A percentile compares a stretch with the other conserved stretches of the same genome.
Evolutionary conservation across 768 basidiomycete genomes (phyloP).

Genomic region (Glaciozyma antarctica): DNA sequence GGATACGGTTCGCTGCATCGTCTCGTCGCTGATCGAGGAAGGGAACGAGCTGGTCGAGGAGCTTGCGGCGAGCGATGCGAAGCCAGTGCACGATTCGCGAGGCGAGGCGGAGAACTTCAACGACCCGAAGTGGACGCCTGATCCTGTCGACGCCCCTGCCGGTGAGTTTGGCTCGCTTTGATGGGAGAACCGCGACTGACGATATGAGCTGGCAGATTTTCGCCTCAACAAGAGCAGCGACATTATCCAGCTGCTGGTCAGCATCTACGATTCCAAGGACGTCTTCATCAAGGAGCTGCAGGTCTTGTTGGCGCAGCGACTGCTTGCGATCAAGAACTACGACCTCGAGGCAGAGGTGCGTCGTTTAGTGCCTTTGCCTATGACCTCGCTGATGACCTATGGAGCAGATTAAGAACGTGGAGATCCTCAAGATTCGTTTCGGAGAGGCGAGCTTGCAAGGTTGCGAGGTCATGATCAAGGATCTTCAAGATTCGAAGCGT

Average conservation of each 20-base stretch:
- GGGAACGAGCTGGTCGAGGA: constrained; percentile 66
- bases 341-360: constrained; percentile 61
- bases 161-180: constrained; percentile 45
- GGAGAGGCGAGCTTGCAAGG: constrained; percentile 86
- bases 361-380: neutral
- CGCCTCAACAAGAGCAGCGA: constrained; percentile 83
- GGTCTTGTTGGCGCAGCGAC: constrained; percentile 73
- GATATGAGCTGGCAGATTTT: constrained; percentile 55
- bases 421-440: constrained; percentile 89
- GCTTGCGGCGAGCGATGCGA: constrained; percentile 32
- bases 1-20: constrained; percentile 89
- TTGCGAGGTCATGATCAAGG: constrained; percentile 96
- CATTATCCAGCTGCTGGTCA: constrained; percentile 89
- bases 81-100: constrained; percentile 59
- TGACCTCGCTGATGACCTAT: constrained; percentile 1
- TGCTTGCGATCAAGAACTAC: constrained; percentile 71
- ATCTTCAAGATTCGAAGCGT: constrained; percentile 88
- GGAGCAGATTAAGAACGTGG: constrained; percentile 72
- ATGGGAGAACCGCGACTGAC: neutral
- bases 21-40: constrained; percentile 80
- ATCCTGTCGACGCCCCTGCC: constrained; percentile 91
- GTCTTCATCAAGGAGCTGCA: constrained; percentile 94
- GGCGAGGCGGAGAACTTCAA: constrained; percentile 65
- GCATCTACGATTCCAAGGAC: constrained; percentile 94
- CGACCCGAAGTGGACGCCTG: constrained; percentile 90